Conservation (phyloP, 1,139 yeast species). For the Diutina mesorugosa region DNA sequence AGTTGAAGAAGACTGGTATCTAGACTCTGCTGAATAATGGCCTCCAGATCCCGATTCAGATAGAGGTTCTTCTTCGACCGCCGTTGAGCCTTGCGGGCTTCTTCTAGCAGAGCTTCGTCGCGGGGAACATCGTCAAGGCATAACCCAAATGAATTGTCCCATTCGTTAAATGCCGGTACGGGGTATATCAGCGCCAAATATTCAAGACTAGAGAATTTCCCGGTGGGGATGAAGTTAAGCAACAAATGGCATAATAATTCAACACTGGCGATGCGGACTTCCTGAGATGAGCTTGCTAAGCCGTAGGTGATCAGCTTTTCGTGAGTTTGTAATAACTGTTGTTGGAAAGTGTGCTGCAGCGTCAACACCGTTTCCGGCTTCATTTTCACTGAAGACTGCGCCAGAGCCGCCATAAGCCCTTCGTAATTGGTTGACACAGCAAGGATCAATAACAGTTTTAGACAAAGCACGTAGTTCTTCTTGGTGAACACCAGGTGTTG, state of each 20-base stretch:
- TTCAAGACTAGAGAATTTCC: neutral
- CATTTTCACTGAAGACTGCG: neutral
- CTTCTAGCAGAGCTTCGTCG: neutral
- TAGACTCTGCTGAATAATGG: conserved; percentile 12
- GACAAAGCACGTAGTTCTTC: neutral
- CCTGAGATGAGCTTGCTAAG: neutral
- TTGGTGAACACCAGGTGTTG: neutral
- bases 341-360: neutral
- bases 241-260: neutral
- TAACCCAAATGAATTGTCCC: neutral
- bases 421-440: neutral
- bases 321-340: neutral
- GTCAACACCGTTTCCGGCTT: neutral
- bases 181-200: neutral
- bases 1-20: conserved; percentile 16
- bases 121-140: neutral
- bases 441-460: neutral
- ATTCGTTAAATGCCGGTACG: neutral
- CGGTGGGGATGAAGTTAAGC: neutral
- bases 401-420: neutral
- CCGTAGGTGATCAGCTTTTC: neutral
- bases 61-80: neutral
- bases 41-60: conserved; percentile 12
- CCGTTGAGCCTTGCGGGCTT: neutral
- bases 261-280: conserved; percentile 1